A percentile compares a stretch with the other conserved stretches of the same genome.
phyloP scores from a whole-genome alignment of 371 early-diverging fungal species.

The Blakeslea trispora region DNA sequence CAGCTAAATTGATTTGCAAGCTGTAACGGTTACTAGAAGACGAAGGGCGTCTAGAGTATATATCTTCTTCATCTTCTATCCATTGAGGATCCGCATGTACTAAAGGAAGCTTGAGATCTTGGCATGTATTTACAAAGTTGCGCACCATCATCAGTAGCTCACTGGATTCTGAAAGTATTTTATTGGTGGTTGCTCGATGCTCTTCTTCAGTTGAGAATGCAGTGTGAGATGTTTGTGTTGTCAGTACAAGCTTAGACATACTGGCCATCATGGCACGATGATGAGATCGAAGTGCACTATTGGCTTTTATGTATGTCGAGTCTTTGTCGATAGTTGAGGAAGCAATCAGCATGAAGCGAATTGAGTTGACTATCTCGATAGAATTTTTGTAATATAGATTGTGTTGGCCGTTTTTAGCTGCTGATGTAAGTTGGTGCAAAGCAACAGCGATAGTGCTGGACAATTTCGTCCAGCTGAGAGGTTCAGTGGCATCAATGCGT shows the following conservation, averaged over 20 bases:
- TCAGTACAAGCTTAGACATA: conserved; percentile 76
- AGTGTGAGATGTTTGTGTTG: conserved; percentile 27
- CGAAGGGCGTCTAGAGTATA: neutral
- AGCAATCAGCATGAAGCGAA: conserved; percentile 82
- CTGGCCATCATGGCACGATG: conserved; percentile 79
- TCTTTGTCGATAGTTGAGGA: conserved; percentile 73
- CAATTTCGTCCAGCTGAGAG: conserved; percentile 65
- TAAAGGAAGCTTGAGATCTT: conserved; percentile 24
- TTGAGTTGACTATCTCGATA: conserved; percentile 69
- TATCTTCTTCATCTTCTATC: conserved; percentile 2
- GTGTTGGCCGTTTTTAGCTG: conserved; percentile 54
- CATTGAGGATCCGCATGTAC: conserved; percentile 22
- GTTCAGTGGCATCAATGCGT: conserved; percentile 22
- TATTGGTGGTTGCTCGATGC: conserved; percentile 44
- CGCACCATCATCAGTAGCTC: conserved; percentile 30
- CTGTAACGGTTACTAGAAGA: conserved; percentile 12
- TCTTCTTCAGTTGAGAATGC: conserved; percentile 48
- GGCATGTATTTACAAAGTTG: conserved; percentile 35
- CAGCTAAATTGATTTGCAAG: conserved; percentile 22
- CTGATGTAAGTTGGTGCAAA: conserved; percentile 64
- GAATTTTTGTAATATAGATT: conserved; percentile 54
- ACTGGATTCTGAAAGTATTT: conserved; percentile 24
- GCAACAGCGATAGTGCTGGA: conserved; percentile 62
- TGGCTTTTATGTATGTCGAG: conserved; percentile 53
- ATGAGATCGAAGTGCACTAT: conserved; percentile 65